Evolutionary conservation across 1,284 basidiomycete genomes (phyloP), one percentile per base, ranked within the genome.

Genomic region (Pulchroboletus neoregius): DNA sequence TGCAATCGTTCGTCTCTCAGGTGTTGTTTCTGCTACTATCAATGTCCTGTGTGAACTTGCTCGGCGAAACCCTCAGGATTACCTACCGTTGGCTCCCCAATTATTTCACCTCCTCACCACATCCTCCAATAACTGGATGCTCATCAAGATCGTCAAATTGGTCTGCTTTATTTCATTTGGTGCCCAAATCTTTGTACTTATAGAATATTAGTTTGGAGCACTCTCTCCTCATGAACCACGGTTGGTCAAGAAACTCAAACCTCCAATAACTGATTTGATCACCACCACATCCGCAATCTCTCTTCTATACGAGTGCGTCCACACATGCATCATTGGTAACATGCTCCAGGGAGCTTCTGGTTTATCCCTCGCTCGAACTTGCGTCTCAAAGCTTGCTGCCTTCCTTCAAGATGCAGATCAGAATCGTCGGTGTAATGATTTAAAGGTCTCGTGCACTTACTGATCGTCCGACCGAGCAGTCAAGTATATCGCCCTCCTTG

Each of bases 81-180:
- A 92, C 61, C 72, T 96, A 5, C 74, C 81, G 3, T 69, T 97
- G 26, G 94, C 95, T 3, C 96, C 96, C 2, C 91, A 93, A 59
- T 71, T 99, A 39, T 99, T 99, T 66, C 88, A 89, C 56, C 77
- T 98, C n/a, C 74, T 99, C 50, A 97, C 93, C 0, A 92, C 86
- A 1, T 93, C 91, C 24, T 89, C 87, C 23, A 99, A 99, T 68
- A 99, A 99, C 63, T 99, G 96, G 96, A 95, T 98, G 90, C 75
- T 99, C 48, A 99, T 99, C 71, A 99, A 99, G 73, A 88, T 98
- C 40, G 87, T 99, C 66, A 99, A 99, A 70, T 71, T 96, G 61
- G 93, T 93, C 63, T 62, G 80, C 26, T 42, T 5, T 13, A 24
- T 26, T 30, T 10, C 5, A 1, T 26, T 31, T 16, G 4, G 26